Conservation (phyloP, 768 basidiomycete species). For the Suillus paluster region DNA sequence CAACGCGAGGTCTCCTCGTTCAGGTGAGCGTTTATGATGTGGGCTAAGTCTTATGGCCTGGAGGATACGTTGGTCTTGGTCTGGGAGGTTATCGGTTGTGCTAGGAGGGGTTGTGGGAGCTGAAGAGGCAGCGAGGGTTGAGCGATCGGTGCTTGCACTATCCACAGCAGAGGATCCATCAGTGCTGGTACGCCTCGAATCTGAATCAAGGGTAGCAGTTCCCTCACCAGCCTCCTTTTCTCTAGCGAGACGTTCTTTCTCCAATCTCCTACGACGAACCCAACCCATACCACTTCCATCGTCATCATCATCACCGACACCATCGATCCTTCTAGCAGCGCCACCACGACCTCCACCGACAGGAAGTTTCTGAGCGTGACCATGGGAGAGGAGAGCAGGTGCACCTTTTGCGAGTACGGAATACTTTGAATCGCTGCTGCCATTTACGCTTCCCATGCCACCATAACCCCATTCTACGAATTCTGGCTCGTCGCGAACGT, state of each 20-base stretch:
- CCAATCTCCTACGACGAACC: slow-evolving; percentile 69
- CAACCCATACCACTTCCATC: slow-evolving; percentile 90
- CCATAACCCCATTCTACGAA: slow-evolving; percentile 95
- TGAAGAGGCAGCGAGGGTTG: not conserved
- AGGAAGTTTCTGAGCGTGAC: slow-evolving; percentile 18
- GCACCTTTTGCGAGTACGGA: not conserved
- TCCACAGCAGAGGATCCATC: not conserved
- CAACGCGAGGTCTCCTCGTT: not conserved
- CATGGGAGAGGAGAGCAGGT: not conserved
- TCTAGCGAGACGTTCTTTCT: slow-evolving; percentile 48
- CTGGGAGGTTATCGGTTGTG: not conserved
- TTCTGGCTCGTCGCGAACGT: slow-evolving; percentile 66
- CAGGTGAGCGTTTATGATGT: too few species aligned
- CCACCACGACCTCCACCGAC: slow-evolving; percentile 31
- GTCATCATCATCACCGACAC: slow-evolving; percentile 52
- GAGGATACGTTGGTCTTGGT: slow-evolving; percentile 19
- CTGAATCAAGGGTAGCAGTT: not conserved
- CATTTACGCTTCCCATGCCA: slow-evolving; percentile 69
- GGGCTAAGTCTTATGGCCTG: slow-evolving; percentile 32
- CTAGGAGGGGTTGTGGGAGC: slow-evolving; percentile 2
- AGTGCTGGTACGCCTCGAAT: slow-evolving; percentile 1
- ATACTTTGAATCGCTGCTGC: slow-evolving; percentile 25
- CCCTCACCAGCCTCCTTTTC: slow-evolving; percentile 18
- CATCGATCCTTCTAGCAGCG: slow-evolving; percentile 30
- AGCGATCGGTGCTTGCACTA: slow-evolving; percentile 10